Evolutionary conservation across 108 stramenopile genomes (phyloP).

Genomic region (Aurantiochytrium sp.): DNA sequence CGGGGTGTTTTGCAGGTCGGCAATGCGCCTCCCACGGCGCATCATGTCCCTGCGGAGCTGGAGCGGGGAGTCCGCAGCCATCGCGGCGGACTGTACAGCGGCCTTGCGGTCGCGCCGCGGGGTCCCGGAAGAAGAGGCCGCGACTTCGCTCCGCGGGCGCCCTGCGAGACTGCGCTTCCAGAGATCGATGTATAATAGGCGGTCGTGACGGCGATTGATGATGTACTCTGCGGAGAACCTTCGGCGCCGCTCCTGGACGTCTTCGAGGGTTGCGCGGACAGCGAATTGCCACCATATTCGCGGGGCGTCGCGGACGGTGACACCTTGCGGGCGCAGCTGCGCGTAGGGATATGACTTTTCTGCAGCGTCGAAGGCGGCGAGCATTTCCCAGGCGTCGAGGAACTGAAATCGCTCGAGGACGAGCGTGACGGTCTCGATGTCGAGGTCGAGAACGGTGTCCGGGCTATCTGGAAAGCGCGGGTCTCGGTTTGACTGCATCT

Average conservation of each 20-base stretch:
- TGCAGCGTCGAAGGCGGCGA: neutral
- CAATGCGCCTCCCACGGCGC: neutral
- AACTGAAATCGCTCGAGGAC: slow-evolving; percentile 22
- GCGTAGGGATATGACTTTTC: slow-evolving; percentile 25
- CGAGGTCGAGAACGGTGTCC: neutral
- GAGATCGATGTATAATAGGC: neutral
- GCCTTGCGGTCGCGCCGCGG: no score
- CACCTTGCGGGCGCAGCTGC: neutral
- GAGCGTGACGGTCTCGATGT: neutral
- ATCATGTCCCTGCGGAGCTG: neutral
- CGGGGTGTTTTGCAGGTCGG: neutral
- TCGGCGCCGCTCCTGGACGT: neutral
- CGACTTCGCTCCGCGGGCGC: neutral
- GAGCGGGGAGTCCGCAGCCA: neutral
- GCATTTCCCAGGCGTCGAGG: neutral
- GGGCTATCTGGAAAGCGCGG: slow-evolving; percentile 12
- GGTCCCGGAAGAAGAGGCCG: no score
- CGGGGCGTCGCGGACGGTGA: neutral
- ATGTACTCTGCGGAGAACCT: neutral
- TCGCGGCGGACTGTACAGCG: no score
- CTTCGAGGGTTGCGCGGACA: neutral
- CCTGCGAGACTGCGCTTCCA: slow-evolving; percentile 5
- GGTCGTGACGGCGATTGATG: neutral
- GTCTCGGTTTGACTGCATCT: slow-evolving; percentile 22
- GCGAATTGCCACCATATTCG: slow-evolving; percentile 26